Evolutionary conservation across 2,329 filamentous ascomycete genomes (phyloP).

Genomic region (Colletotrichum australisinense): DNA sequence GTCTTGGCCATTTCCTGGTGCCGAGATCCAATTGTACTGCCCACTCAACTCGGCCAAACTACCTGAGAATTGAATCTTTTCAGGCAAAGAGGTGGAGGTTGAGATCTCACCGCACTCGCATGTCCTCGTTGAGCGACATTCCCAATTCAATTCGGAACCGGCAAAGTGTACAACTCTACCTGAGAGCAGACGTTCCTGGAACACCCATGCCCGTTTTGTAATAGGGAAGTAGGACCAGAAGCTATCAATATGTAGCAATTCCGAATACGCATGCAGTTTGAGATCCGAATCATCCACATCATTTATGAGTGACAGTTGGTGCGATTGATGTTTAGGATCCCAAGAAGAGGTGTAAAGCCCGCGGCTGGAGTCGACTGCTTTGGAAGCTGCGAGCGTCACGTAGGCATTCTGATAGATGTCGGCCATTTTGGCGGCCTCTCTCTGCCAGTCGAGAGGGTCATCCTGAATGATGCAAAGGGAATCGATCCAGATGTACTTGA

Average conservation of each 20-base stretch:
- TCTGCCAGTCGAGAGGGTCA: constrained; percentile 33
- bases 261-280: too few species aligned
- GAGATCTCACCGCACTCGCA: too few species aligned
- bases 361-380: neutral
- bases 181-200: constrained; percentile 43
- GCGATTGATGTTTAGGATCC: too few species aligned
- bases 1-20: too few species aligned
- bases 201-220: constrained; percentile 41
- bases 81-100: too few species aligned
- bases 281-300: neutral
- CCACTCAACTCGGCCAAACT: too few species aligned
- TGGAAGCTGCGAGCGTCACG: constrained; percentile 17
- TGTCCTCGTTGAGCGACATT: too few species aligned
- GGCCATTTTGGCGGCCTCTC: constrained; percentile 27
- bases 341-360: neutral
- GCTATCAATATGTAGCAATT: too few species aligned
- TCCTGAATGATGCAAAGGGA: constrained; percentile 38
- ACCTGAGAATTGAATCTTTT: too few species aligned
- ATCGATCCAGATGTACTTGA: constrained; percentile 38
- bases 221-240: neutral
- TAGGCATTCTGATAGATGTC: constrained; percentile 19
- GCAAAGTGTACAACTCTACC: constrained; percentile 41
- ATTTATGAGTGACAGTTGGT: neutral
- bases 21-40: too few species aligned
- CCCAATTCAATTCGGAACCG: too few species aligned